A percentile compares a stretch with the other conserved stretches of the same genome.
Evolutionary conservation across 2,329 filamentous ascomycete genomes (phyloP).

Genomic region (Teratosphaeria pseudoeucalypti): DNA sequence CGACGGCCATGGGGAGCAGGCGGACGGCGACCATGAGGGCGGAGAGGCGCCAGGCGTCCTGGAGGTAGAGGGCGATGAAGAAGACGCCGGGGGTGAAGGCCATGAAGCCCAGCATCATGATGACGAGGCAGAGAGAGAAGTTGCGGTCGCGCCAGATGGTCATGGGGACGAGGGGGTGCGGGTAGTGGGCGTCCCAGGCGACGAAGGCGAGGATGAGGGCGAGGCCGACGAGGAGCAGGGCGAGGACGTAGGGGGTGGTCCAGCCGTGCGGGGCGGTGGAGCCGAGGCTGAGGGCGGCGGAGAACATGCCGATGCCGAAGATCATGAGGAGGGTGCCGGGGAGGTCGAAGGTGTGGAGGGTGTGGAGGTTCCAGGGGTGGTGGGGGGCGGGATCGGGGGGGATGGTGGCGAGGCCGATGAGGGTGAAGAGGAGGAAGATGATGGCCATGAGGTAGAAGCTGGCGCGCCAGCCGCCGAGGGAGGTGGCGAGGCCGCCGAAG

Average conservation of each 20-base stretch:
- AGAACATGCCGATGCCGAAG: slow-evolving; percentile 55
- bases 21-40: slow-evolving; percentile 52
- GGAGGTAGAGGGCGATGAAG: slow-evolving; percentile 54
- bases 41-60: slow-evolving; percentile 42
- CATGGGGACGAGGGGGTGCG: slow-evolving; percentile 42
- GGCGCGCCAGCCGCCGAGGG: slow-evolving; percentile 54
- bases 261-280: slow-evolving; percentile 52
- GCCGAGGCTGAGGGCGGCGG: slow-evolving; percentile 46
- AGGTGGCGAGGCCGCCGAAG: slow-evolving; percentile 51
- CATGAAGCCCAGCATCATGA: slow-evolving; percentile 51
- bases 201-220: slow-evolving; percentile 47
- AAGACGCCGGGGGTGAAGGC: slow-evolving; percentile 38
- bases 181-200: slow-evolving; percentile 49
- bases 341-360: slow-evolving; percentile 49
- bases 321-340: slow-evolving; percentile 52
- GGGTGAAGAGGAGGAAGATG: slow-evolving; percentile 50
- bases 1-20: slow-evolving; percentile 55
- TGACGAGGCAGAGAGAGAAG: slow-evolving; percentile 51
- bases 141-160: slow-evolving; percentile 51
- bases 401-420: slow-evolving; percentile 51
- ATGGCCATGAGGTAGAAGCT: slow-evolving; percentile 53
- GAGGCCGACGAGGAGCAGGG: slow-evolving; percentile 50
- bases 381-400: slow-evolving; percentile 44
- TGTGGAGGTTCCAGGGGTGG: slow-evolving; percentile 34
- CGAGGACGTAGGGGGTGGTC: slow-evolving; percentile 52